Conservation (phyloP, 352 stramenopile species). For the Globisporangium carolinianum region DNA sequence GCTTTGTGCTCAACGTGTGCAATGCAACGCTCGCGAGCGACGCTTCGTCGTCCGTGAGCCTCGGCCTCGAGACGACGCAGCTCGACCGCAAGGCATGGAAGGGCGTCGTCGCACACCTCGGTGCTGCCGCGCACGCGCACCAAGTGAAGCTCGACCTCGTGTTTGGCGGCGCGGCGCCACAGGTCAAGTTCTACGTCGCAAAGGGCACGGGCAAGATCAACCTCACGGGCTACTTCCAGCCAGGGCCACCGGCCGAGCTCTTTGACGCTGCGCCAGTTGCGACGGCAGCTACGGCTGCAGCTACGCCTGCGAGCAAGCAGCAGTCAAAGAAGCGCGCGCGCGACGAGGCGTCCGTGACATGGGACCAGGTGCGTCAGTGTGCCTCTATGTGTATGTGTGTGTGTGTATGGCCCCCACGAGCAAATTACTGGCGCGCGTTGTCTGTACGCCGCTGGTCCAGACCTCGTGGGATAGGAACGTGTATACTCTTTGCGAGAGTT, state of each 20-base stretch:
- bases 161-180: conserved; percentile 31
- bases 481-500: conserved; percentile 70
- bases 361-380: conserved; percentile 48
- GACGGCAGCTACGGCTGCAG: neutral
- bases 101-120: conserved; percentile 55
- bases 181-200: conserved; percentile 74
- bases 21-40: conserved; percentile 36
- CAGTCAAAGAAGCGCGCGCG: conserved; percentile 65
- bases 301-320: conserved; percentile 22
- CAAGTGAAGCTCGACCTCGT: conserved; percentile 82
- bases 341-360: conserved; percentile 37
- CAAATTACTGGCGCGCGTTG: conserved; percentile 52
- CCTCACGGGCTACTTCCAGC: conserved; percentile 80
- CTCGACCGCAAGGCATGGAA: conserved; percentile 61
- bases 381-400: conserved; percentile 19
- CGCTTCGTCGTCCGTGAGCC: conserved; percentile 20
- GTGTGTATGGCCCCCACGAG: conserved; percentile 35
- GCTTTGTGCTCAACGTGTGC: conserved; percentile 58
- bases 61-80: conserved; percentile 60
- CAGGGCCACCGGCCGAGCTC: conserved; percentile 35
- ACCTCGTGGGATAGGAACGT: conserved; percentile 83
- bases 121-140: conserved; percentile 29
- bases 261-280: conserved; percentile 15
- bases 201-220: conserved; percentile 58
- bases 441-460: conserved; percentile 67